Evolutionary conservation across 1,284 basidiomycete species (phyloP).

Genomic region (Moniliophthora roreri): DNA sequence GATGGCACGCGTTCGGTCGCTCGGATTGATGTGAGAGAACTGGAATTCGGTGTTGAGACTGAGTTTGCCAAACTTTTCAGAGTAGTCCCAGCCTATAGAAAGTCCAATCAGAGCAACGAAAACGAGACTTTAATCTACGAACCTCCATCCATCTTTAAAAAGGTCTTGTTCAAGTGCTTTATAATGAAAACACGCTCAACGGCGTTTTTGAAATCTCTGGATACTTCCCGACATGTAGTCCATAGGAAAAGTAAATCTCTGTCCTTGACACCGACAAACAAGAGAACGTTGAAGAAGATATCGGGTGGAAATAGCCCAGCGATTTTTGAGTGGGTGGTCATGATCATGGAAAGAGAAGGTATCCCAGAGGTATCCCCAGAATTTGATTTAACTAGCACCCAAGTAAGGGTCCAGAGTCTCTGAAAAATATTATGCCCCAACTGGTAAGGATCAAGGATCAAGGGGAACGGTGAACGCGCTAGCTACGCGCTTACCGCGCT

Average conservation of each 20-base stretch:
- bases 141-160: slow-evolving; percentile 2
- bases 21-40: slow-evolving; percentile 3
- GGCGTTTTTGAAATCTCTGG: slow-evolving; percentile 4
- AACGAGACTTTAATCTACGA: background rate
- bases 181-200: slow-evolving; percentile 6
- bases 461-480: too few relatives aligned
- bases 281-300: background rate
- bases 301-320: background rate
- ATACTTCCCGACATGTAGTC: slow-evolving; percentile 11
- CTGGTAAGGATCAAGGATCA: too few relatives aligned
- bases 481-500: too few relatives aligned
- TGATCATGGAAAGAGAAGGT: slow-evolving; percentile 2
- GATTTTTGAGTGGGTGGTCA: background rate
- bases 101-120: background rate
- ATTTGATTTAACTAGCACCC: too few relatives aligned
- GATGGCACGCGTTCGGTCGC: background rate
- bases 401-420: too few relatives aligned
- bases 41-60: background rate
- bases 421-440: too few relatives aligned
- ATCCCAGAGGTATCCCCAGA: too few relatives aligned
- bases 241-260: slow-evolving; percentile 2
- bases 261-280: background rate
- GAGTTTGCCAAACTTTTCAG: background rate
- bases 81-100: background rate
- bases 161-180: slow-evolving; percentile 4